Evolutionary conservation across 306 rosid species (phyloP).

Genomic region (Pachyrhizus erosus): DNA sequence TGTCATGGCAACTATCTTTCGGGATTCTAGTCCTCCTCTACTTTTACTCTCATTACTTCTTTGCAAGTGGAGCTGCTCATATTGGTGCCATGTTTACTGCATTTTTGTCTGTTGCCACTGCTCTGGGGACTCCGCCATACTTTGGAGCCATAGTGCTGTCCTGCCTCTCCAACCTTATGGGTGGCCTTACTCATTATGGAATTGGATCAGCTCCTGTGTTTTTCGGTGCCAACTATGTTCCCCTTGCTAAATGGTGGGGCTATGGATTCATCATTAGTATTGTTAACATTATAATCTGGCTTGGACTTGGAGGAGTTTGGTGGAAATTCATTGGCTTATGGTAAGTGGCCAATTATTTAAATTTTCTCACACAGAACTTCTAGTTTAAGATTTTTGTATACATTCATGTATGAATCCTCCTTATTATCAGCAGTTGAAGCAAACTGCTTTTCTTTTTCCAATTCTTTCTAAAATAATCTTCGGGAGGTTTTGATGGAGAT

Average conservation of each 20-base stretch:
- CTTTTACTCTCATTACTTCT: conserved; percentile 98
- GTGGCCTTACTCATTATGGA: conserved; percentile 98
- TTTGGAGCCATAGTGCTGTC: conserved; percentile 90
- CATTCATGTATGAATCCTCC: conserved; percentile 37
- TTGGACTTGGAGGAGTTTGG: conserved; percentile 90
- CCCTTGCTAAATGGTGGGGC: conserved; percentile 97
- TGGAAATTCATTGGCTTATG: conserved; percentile 94
- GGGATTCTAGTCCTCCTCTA: conserved; percentile 96
- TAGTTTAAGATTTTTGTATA: conserved; percentile 39
- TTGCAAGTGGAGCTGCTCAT: conserved; percentile 99
- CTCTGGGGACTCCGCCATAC: conserved; percentile 94
- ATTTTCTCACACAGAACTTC: conserved; percentile 38
- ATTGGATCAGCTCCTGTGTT: conserved; percentile 97
- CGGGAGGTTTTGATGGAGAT: conserved; percentile 51
- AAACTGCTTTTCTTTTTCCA: conserved; percentile 40
- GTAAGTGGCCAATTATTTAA: conserved; percentile 54
- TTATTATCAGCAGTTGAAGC: conserved; percentile 50
- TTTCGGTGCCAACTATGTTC: conserved; percentile 96
- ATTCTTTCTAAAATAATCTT: conserved; percentile 59
- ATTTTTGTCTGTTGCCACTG: conserved; percentile 95
- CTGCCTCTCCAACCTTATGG: conserved; percentile 97
- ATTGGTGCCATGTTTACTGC: conserved; percentile 99
- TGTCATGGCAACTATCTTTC: conserved; percentile 92
- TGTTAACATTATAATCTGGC: conserved; percentile 91
- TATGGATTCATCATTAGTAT: conserved; percentile 87